Base-by-base conservation (phyloP, 441 rosid genomes). In the Gossypium schwendimanii region DNA sequence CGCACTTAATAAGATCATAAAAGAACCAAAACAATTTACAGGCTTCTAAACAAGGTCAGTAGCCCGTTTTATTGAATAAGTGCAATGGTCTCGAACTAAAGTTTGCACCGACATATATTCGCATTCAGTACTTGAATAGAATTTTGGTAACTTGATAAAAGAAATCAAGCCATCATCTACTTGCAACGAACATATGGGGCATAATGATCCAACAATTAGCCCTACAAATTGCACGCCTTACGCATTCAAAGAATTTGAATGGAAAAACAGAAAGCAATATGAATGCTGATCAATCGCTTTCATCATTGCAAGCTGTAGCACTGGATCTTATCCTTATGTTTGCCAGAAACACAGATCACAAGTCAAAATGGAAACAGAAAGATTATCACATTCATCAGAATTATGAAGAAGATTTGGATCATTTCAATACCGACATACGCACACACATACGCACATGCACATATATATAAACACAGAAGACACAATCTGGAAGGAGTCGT, bases 81-180 rank as follows among this genome's bases (percentile, higher is more conserved):
- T 54, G 64, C 57, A 4, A 65, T 44, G 71, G 78, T 44, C 65
- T 74, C 8, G 8, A 33, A 6, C 8, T 33, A 33, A 33, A 33
- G 8, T 8, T 33, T 33, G 8, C 9, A 33, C 39, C 39, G 39
- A 33, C 39, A 33, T 33, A 33, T 33, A 6, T 33, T 33, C 39
- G 39, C 39, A 1, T 33, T 33, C 39, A 33, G 1, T 6, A 6
- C 39, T 33, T 33, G 9, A 33, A 33, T 33, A 33, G 39, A 33
- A 33, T 33, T 6, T 33, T 31, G 36, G 36, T 1, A 31, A 31
- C 36, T 31, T 33, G 39, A 33, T 12, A 11, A 45, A 45, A 45
- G n/a, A 45, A 45, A 45, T 45, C n/a, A 45, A 45, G 50, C 50
- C 41, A 60, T 60, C 4, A 14, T 39, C 41, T 6, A 28, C 41